Evolutionary conservation across 306 rosid genomes (phyloP).

Genomic region (Trifolium repens): DNA sequence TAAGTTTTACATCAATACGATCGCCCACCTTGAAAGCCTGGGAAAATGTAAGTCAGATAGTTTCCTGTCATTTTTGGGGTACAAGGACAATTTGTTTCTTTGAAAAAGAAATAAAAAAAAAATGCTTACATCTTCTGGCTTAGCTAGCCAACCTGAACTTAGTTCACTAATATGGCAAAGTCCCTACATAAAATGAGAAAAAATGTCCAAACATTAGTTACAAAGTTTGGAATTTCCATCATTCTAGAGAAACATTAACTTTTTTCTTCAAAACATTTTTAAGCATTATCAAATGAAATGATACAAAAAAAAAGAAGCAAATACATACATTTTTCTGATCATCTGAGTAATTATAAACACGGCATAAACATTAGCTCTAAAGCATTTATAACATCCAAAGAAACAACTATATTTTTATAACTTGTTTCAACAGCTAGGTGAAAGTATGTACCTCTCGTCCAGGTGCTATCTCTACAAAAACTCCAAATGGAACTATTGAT

Average conservation of each 20-base stretch:
- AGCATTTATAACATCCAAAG: background rate
- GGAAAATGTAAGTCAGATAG: slow-evolving; percentile 38
- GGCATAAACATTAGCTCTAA: slow-evolving; percentile 11
- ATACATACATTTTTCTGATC: slow-evolving; percentile 20
- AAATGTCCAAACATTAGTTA: slow-evolving; percentile 31
- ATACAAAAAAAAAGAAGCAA: slow-evolving; percentile 27
- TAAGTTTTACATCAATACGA: slow-evolving; percentile 86
- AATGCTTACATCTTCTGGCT: slow-evolving; percentile 87
- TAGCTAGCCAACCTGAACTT: slow-evolving; percentile 86
- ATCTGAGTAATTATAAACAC: slow-evolving; percentile 24
- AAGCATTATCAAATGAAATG: slow-evolving; percentile 12
- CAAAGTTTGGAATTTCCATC: slow-evolving; percentile 23
- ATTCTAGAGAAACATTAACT: slow-evolving; percentile 29
- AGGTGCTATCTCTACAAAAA: slow-evolving; percentile 92
- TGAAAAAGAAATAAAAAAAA: slow-evolving; percentile 13
- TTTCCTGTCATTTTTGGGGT: background rate
- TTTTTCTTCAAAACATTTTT: slow-evolving; percentile 9
- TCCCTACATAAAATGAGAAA: slow-evolving; percentile 65
- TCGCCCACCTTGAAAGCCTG: slow-evolving; percentile 94
- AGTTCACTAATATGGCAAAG: slow-evolving; percentile 97
- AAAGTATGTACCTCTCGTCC: slow-evolving; percentile 82
- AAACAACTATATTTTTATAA: slow-evolving; percentile 23
- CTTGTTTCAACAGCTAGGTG: slow-evolving; percentile 40
- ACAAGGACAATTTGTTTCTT: slow-evolving; percentile 5
- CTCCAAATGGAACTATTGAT: slow-evolving; percentile 80